These are phyloP conservation scores for Fusarium foetens DNA, from an alignment of 2,329 filamentous ascomycete genomes.

Conservation along the genomic window DNA sequence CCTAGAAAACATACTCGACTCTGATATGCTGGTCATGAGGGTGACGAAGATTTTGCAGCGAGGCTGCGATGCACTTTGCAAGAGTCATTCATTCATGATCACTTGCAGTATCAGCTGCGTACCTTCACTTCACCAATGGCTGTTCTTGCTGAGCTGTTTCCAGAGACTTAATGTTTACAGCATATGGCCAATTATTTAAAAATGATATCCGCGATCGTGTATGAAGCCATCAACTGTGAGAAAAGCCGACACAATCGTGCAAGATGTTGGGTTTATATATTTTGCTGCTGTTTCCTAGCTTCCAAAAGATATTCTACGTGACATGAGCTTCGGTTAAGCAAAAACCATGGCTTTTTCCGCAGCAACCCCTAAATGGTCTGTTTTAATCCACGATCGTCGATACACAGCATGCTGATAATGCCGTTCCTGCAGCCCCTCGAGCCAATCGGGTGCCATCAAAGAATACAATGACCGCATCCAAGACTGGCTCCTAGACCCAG, in stretches of 20 bases:
- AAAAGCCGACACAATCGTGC: not conserved
- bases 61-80: not conserved
- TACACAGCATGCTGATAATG: accelerated
- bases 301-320: no score
- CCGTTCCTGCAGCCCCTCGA: accelerated
- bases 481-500: not conserved
- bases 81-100: accelerated
- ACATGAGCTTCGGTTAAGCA: no score
- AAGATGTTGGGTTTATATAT: accelerated
- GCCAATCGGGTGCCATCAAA: accelerated
- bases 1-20: not conserved
- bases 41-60: no score
- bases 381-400: accelerated
- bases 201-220: accelerated
- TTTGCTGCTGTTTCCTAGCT: no score
- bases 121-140: accelerated
- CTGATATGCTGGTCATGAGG: no score
- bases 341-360: no score
- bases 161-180: accelerated
- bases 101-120: accelerated
- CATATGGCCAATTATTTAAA: accelerated
- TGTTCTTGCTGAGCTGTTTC: accelerated
- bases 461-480: not conserved
- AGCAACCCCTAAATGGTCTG: not conserved
- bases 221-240: no score